A percentile compares a stretch with the other conserved stretches of the same genome.
These are phyloP conservation scores for Mallotus repandus DNA, from an alignment of 441 rosid species.

Conservation along the genomic window DNA sequence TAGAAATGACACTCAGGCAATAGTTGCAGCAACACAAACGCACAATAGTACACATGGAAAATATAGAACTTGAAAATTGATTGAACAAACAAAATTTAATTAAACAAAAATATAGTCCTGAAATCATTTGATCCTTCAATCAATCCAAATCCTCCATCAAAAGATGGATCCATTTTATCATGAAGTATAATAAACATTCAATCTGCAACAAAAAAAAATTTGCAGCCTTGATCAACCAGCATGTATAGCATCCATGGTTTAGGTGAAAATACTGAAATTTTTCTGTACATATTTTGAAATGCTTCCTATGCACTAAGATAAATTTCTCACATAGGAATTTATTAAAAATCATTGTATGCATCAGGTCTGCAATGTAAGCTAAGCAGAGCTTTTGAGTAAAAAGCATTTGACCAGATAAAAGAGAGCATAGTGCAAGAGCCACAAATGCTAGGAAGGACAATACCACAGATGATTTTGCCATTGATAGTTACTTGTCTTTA, in stretches of 20 bases:
- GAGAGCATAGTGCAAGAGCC: slow-evolving; percentile 62
- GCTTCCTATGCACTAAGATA: not conserved
- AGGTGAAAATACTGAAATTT: not conserved
- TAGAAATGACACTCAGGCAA: no score
- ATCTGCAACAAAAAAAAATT: not conserved
- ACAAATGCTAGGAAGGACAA: slow-evolving; percentile 65
- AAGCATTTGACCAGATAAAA: slow-evolving; percentile 65
- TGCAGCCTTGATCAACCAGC: not conserved
- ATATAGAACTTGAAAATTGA: not conserved
- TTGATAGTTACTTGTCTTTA: slow-evolving; percentile 65
- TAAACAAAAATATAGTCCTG: not conserved
- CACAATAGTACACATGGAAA: not conserved
- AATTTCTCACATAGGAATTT: not conserved
- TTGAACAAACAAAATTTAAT: not conserved
- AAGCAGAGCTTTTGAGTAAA: not conserved
- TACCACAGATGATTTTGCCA: slow-evolving; percentile 72
- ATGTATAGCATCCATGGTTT: not conserved
- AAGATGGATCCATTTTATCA: not conserved
- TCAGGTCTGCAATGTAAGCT: not conserved
- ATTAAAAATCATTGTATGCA: not conserved
- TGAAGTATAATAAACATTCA: not conserved
- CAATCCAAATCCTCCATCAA: not conserved
- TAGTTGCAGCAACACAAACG: no score
- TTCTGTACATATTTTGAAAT: not conserved
- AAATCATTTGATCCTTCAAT: not conserved